Conservation (phyloP, 139 green algal species). For the Ettlia oleoabundans region DNA sequence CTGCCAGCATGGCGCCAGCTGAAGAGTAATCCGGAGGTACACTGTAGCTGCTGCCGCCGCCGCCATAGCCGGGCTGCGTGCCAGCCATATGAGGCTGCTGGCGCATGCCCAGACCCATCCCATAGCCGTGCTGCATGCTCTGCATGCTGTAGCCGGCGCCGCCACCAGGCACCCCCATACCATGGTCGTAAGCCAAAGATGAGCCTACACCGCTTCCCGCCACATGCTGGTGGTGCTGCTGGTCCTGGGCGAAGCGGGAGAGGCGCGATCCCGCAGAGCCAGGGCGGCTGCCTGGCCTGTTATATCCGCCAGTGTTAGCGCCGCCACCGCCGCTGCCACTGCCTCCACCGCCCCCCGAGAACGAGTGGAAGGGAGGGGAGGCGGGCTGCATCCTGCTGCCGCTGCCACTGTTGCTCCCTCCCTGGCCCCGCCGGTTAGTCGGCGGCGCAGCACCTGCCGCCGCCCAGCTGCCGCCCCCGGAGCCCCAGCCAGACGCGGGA, state of each 20-base stretch:
- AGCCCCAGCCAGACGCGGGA: neutral
- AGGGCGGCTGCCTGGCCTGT: neutral
- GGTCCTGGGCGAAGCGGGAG: constrained; percentile 19
- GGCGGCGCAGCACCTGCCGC: neutral
- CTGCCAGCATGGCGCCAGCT: neutral
- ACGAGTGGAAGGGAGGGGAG: neutral
- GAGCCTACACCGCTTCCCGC: no score
- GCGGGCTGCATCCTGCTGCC: neutral
- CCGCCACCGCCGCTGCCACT: no score
- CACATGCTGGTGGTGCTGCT: neutral
- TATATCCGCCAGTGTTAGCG: neutral
- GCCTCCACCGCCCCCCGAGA: neutral
- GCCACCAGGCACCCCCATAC: no score
- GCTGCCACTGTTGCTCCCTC: neutral
- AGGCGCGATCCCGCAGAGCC: neutral
- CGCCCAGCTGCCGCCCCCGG: neutral
- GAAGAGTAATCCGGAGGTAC: neutral
- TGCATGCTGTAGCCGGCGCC: neutral
- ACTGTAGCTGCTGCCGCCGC: neutral
- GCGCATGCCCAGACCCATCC: no score
- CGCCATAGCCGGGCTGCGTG: neutral
- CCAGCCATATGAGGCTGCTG: no score
- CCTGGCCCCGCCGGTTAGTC: neutral
- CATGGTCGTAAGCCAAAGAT: neutral
- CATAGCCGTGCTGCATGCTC: neutral